These are phyloP conservation scores for Diaporthe sp. DNA, from an alignment of 2,329 filamentous ascomycete species.

Conservation along the genomic window DNA sequence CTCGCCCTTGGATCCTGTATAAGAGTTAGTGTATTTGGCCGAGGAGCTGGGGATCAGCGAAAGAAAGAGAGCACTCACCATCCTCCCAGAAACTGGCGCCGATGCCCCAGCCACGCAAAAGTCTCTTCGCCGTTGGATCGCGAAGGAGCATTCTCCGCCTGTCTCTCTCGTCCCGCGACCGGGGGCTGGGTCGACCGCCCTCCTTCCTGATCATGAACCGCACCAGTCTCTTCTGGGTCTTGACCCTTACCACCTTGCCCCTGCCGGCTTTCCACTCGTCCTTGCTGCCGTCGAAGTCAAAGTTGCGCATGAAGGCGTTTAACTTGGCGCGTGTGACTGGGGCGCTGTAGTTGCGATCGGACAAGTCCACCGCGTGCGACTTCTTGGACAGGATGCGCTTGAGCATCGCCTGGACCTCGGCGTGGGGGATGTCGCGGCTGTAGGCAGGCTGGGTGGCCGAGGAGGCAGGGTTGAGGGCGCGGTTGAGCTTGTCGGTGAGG, in stretches of 20 bases:
- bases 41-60: not conserved
- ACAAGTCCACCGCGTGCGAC: conserved; percentile 35
- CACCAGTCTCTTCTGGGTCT: conserved; percentile 23
- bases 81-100: conserved; percentile 38
- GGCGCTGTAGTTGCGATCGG: not conserved
- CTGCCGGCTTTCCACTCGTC: conserved; percentile 28
- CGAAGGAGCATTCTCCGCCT: conserved; percentile 27
- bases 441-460: conserved; percentile 1
- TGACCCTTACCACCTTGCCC: not conserved
- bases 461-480: conserved; percentile 36
- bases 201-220: conserved; percentile 21
- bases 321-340: conserved; percentile 31
- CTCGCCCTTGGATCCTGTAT: not conserved
- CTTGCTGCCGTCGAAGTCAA: conserved; percentile 34
- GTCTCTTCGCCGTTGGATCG: conserved; percentile 18
- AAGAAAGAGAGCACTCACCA: conserved; percentile 3
- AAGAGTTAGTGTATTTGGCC: not conserved
- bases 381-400: conserved; percentile 39
- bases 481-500: conserved; percentile 38
- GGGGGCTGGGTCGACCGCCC: conserved; percentile 1
- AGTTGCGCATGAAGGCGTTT: conserved; percentile 37
- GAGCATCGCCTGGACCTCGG: conserved; percentile 36
- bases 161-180: conserved; percentile 12
- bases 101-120: conserved; percentile 37
- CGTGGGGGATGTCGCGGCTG: conserved; percentile 36